Percentiles rank a stretch among this genome's conserved stretches.
These are phyloP conservation scores for Boeremia lycopersici DNA, from an alignment of 2,329 filamentous ascomycete species.

Conservation along the genomic window DNA sequence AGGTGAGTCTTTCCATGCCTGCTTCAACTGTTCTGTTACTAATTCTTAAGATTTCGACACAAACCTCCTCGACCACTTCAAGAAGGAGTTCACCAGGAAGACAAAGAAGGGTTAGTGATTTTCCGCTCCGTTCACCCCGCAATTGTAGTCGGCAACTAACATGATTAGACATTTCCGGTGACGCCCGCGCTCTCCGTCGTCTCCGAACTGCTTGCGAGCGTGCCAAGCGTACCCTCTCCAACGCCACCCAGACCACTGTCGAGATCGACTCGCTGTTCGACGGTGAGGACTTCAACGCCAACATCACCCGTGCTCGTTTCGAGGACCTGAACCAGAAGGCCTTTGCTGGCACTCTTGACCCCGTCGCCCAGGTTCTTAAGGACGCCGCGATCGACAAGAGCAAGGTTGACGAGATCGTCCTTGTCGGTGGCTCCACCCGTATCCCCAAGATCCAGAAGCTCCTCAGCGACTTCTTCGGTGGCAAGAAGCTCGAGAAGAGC, in stretches of 20 bases:
- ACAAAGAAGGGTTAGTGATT: slow-evolving; percentile 52
- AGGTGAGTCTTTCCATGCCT: too few species aligned
- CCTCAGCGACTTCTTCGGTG: slow-evolving; percentile 97
- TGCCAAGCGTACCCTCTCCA: slow-evolving; percentile 98
- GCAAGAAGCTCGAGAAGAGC: slow-evolving; percentile 99
- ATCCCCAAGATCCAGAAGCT: slow-evolving; percentile 99
- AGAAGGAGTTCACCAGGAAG: slow-evolving; percentile 88
- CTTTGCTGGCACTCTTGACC: slow-evolving; percentile 91
- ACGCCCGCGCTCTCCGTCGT: slow-evolving; percentile 91
- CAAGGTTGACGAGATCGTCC: slow-evolving; percentile 96
- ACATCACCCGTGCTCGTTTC: slow-evolving; percentile 98
- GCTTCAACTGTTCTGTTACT: too few species aligned
- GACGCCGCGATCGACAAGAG: slow-evolving; percentile 87
- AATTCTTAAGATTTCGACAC: slow-evolving; percentile 84
- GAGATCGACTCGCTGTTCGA: slow-evolving; percentile 99
- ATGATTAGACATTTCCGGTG: slow-evolving; percentile 67
- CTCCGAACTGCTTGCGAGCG: slow-evolving; percentile 98
- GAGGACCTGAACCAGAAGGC: slow-evolving; percentile 97
- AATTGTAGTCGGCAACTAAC: not conserved
- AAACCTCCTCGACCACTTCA: slow-evolving; percentile 94
- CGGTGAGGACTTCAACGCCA: slow-evolving; percentile 95
- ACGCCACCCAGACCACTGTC: slow-evolving; percentile 94
- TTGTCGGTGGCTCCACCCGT: slow-evolving; percentile 98
- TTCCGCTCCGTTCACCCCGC: not conserved
- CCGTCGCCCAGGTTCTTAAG: slow-evolving; percentile 95